Evolutionary conservation across 345 rosid genomes (phyloP).

Genomic region (Heritiera fomes): DNA sequence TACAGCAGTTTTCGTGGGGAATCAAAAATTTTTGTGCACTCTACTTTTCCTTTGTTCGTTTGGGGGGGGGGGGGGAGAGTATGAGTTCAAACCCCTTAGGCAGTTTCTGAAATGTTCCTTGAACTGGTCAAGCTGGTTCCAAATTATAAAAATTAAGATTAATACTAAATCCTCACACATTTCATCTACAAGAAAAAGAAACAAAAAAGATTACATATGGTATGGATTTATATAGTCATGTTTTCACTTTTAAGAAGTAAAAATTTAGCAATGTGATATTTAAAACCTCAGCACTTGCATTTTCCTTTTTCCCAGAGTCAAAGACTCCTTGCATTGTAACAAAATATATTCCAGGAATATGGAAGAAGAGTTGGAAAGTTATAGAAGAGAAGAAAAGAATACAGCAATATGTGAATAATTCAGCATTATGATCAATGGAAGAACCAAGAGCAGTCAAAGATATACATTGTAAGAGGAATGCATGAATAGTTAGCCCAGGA

Average conservation of each 20-base stretch:
- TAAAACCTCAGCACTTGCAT: no score
- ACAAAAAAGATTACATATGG: no score
- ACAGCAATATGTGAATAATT: not conserved
- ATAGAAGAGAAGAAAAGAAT: not conserved
- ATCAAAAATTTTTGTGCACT: not conserved
- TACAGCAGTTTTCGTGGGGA: not conserved
- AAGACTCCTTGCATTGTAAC: no score
- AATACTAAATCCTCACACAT: no score
- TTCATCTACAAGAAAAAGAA: no score
- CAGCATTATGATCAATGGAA: constrained; percentile 16
- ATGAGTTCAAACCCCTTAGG: not conserved
- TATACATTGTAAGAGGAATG: constrained; percentile 28
- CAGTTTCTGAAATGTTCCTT: not conserved
- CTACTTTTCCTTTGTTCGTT: no score
- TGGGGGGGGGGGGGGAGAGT: not conserved
- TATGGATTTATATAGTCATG: no score
- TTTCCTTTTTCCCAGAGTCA: no score
- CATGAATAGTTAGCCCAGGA: constrained; percentile 23
- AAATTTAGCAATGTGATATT: no score
- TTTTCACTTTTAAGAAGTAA: no score
- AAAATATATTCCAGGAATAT: not conserved
- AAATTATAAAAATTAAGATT: not conserved
- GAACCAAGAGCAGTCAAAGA: constrained; percentile 17
- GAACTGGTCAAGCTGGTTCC: not conserved
- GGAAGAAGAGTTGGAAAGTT: not conserved